Base-by-base conservation (phyloP, 2,329 filamentous ascomycete species). In the Harringtonia lauricola region DNA sequence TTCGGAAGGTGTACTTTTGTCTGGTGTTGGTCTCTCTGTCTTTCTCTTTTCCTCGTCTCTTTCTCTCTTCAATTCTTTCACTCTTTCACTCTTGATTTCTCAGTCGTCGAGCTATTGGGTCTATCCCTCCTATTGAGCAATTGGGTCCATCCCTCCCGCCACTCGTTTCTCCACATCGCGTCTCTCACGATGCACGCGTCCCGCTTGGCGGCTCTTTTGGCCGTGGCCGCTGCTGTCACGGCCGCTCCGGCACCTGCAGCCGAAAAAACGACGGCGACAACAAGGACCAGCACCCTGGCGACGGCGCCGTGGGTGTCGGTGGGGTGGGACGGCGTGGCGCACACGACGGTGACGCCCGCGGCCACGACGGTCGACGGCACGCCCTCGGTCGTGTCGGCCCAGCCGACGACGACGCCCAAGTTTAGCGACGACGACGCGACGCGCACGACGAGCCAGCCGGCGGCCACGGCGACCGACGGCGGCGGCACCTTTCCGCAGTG, bases 261-360 rank as follows among this genome's bases (percentile, higher is more conserved):
- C 38, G 55, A 55, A n/a, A 28, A 41, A 13, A 28, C 38, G 22
- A 19, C 38, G 4, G 7, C 38, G 10, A 36, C 43, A 6, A 15
- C 36, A 19, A 10, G 35, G 4, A 15, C 36, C 24, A 10, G 35
- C 7, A 21, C 39, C 29, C 29, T 31, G 8, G 57, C 60, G 35
- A 64, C 65, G 7, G 65, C 64, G 18, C 62, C 66, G 29, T 78
- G 74, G 74, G 68, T 76, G 38, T 64, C 62, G 4, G 67, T 77
- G 47, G 61, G 68, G 54, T 62, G 65, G 41, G 61, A 68, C 36
- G 68, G 68, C 51, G 58, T 58, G 29, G 64, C 71, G 19, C 62
- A 56, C 37, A 76, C 24, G 7, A 26, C 72, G 10, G 58, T 70
- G 46, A 76, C 72, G 12, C 72, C 73, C 13, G 59, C 65, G 13